Evolutionary conservation across 2,329 filamentous ascomycete genomes (phyloP).

Genomic region (Thielaviopsis punctulata): DNA sequence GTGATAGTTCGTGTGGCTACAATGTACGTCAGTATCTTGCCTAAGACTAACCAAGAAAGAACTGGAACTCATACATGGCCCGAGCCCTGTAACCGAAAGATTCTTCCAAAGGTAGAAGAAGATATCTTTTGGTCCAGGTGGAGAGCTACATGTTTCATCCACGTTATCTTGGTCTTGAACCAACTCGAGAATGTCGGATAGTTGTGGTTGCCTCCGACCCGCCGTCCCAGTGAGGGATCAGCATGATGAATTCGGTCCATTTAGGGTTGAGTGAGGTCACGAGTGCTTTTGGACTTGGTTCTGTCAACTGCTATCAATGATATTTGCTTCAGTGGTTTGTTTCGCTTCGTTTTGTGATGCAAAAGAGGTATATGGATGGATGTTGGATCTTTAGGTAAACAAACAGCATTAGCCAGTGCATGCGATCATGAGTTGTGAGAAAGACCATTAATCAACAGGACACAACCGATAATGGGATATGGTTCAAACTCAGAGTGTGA

Average conservation of each 20-base stretch:
- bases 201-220: background rate
- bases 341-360: background rate
- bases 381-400: background rate
- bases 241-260: conserved; percentile 11
- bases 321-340: too few species aligned
- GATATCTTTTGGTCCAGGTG: conserved; percentile 17
- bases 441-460: too few species aligned
- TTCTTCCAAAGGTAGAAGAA: conserved; percentile 29
- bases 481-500: background rate
- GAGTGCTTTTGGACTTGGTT: too few species aligned
- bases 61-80: conserved; percentile 37
- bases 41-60: background rate
- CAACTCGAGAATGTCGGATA: conserved; percentile 8
- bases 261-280: background rate
- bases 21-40: conserved; percentile 1
- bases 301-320: background rate
- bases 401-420: background rate
- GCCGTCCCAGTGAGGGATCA: conserved; percentile 5
- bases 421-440: too few species aligned
- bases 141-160: conserved; percentile 2
- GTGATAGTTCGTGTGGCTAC: conserved; percentile 49
- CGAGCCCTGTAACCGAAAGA: conserved; percentile 47
- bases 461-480: background rate
- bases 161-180: conserved; percentile 4
- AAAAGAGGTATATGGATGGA: background rate